These are phyloP conservation scores for Botrytis paeoniae DNA, from an alignment of 2,329 filamentous ascomycete genomes.

Conservation along the genomic window DNA sequence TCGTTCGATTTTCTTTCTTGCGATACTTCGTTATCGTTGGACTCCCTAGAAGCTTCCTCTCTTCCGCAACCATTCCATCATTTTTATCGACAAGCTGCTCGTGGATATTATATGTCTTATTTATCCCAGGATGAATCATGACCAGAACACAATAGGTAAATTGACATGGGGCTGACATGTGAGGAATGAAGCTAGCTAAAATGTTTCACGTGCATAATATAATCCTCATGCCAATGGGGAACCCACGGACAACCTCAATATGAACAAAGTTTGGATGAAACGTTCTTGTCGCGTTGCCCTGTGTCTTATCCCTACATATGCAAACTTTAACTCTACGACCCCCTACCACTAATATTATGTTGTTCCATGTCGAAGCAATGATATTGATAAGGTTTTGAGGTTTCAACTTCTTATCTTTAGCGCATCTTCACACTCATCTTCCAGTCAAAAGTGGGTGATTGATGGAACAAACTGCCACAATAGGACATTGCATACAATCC, in stretches of 20 bases:
- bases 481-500: neutral
- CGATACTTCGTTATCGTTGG: neutral
- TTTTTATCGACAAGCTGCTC: neutral
- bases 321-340: neutral
- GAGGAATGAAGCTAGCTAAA: neutral
- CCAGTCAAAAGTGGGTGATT: constrained; percentile 6
- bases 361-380: neutral
- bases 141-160: neutral
- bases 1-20: neutral
- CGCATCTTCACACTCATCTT: neutral
- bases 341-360: neutral
- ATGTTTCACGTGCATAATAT: neutral
- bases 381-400: constrained; percentile 1
- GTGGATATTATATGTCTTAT: neutral
- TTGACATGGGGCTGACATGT: neutral
- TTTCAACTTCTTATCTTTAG: constrained; percentile 3
- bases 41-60: neutral
- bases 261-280: neutral
- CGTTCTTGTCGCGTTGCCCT: neutral
- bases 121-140: neutral
- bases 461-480: constrained; percentile 2
- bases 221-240: neutral
- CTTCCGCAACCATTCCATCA: neutral
- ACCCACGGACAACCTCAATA: neutral
- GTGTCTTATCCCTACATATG: neutral